Evolutionary conservation across 208 protist species (phyloP).

Genomic region (Crithidia sp.): DNA sequence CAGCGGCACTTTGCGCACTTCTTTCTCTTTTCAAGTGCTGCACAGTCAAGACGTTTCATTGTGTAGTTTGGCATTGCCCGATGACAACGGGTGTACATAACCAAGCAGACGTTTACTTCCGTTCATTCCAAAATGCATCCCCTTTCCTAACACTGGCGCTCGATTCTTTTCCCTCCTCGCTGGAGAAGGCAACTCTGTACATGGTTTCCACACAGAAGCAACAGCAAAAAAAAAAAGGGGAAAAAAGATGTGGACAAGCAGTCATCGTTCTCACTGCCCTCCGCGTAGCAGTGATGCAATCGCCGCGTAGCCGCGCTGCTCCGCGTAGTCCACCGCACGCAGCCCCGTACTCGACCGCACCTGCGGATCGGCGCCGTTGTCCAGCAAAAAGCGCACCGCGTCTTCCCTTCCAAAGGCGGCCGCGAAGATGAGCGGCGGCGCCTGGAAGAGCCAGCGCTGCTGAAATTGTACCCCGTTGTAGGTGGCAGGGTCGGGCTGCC

Average conservation of each 20-base stretch:
- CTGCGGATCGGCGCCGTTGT: constrained; percentile 51
- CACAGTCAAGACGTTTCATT: too few relatives aligned
- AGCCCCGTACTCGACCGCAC: constrained; percentile 64
- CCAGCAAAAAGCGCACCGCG: constrained; percentile 69
- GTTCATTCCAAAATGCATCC: too few relatives aligned
- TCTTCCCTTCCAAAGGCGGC: constrained; percentile 78
- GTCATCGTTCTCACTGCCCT: constrained; percentile 8
- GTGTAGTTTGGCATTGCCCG: too few relatives aligned
- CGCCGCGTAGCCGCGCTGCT: constrained; percentile 57
- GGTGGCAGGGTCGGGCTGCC: constrained; percentile 64
- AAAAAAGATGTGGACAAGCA: background rate
- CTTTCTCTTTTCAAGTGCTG: too few relatives aligned
- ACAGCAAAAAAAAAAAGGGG: background rate
- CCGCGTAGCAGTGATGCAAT: constrained; percentile 62
- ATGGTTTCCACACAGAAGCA: background rate
- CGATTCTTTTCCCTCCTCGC: too few relatives aligned
- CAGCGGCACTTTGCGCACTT: too few relatives aligned
- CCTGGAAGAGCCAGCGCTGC: constrained; percentile 73
- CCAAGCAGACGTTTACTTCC: too few relatives aligned
- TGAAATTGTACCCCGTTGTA: constrained; percentile 78
- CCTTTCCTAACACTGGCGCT: too few relatives aligned
- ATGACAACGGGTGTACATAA: too few relatives aligned
- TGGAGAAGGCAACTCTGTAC: too few relatives aligned
- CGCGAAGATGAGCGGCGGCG: constrained; percentile 78
- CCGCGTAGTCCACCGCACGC: constrained; percentile 71